These are phyloP conservation scores for Arthroderma uncinatum DNA, from an alignment of 2,329 filamentous ascomycete species.

Conservation along the genomic window DNA sequence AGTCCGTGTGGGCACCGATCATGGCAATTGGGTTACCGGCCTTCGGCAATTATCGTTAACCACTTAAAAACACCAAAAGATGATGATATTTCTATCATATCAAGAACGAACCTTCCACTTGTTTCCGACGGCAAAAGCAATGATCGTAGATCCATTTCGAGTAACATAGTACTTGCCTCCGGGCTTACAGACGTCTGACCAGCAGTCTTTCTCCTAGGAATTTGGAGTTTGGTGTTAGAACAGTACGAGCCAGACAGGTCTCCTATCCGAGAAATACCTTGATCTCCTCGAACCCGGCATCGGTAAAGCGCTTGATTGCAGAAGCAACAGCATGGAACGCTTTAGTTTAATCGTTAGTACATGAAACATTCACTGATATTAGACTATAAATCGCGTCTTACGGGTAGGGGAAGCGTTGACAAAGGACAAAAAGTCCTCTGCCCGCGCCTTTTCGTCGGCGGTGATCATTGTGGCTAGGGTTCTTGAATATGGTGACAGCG, in stretches of 20 bases:
- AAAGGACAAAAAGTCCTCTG: conserved; percentile 81
- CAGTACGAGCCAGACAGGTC: neutral
- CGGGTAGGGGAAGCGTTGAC: conserved; percentile 90
- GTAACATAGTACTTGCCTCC: conserved; percentile 85
- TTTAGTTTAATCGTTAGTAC: conserved; percentile 28
- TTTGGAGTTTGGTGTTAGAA: neutral
- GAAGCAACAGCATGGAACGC: conserved; percentile 89
- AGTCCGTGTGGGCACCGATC: conserved; percentile 94
- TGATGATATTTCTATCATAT: neutral
- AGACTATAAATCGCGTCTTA: conserved; percentile 37
- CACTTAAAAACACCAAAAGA: neutral
- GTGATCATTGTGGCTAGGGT: conserved; percentile 20
- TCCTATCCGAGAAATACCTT: conserved; percentile 40
- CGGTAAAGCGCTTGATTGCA: conserved; percentile 61
- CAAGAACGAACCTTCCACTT: conserved; percentile 16
- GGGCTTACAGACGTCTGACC: conserved; percentile 58
- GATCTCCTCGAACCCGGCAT: conserved; percentile 78
- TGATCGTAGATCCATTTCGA: conserved; percentile 73
- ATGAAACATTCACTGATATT: conserved; percentile 16
- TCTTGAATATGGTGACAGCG: neutral
- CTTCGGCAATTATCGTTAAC: conserved; percentile 18
- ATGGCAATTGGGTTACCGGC: conserved; percentile 83
- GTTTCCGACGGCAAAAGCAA: conserved; percentile 63
- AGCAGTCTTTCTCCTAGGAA: conserved; percentile 44
- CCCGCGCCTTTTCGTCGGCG: conserved; percentile 29